Evolutionary conservation across 2,329 filamentous ascomycete species (phyloP).

Genomic region (Aciculosporium take): DNA sequence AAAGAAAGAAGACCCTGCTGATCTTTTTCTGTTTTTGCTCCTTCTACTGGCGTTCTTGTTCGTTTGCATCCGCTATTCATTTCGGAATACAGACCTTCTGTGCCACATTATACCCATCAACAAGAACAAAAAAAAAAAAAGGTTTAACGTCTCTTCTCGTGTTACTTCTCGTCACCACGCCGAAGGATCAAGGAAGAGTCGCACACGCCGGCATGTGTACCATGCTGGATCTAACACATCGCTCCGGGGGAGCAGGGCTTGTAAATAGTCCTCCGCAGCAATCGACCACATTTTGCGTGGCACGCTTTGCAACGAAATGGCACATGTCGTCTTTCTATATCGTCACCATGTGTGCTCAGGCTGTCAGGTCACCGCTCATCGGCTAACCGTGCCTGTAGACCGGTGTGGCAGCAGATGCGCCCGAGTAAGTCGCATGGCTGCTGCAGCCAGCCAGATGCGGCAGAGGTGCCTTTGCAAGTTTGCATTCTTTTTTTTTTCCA

Average conservation of each 20-base stretch:
- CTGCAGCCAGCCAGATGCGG: conserved; percentile 4
- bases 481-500: background rate
- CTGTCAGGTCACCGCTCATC: conserved; percentile 2
- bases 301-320: background rate
- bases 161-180: background rate
- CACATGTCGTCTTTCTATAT: background rate
- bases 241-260: background rate
- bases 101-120: background rate
- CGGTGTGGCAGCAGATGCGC: conserved; percentile 5
- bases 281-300: background rate
- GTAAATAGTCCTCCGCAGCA: background rate
- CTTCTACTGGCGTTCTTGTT: too few relatives aligned
- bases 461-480: background rate
- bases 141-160: background rate
- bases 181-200: background rate
- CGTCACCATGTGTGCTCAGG: background rate
- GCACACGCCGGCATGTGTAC: background rate
- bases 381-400: conserved; percentile 4
- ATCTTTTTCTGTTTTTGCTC: too few relatives aligned
- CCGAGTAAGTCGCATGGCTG: background rate
- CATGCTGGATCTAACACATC: background rate
- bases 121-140: too few relatives aligned
- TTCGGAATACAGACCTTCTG: background rate
- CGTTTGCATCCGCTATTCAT: background rate
- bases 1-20: background rate